Evolutionary conservation across 768 basidiomycete species (phyloP).

Genomic region (Trametes punicea): DNA sequence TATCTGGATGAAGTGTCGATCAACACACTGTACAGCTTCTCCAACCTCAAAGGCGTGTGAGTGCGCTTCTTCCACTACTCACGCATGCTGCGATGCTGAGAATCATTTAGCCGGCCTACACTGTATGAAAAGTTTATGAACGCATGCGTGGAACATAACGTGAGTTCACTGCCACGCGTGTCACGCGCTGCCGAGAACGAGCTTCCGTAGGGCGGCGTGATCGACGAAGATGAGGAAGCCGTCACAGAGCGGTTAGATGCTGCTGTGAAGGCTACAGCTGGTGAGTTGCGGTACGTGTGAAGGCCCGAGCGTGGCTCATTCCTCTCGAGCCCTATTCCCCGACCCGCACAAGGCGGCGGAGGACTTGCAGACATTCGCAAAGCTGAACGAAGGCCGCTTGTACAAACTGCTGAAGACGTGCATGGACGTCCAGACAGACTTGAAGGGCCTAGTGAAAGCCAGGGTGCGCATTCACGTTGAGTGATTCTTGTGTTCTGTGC

Average conservation of each 20-base stretch:
- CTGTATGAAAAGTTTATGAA: conserved; percentile 68
- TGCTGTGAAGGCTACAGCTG: conserved; percentile 55
- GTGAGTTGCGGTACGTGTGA: conserved; percentile 49
- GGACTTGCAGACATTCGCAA: conserved; percentile 81
- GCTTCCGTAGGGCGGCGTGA: conserved; percentile 71
- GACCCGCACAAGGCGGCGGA: conserved; percentile 74
- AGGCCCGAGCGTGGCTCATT: no score
- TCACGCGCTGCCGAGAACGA: neutral
- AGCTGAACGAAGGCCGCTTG: conserved; percentile 78
- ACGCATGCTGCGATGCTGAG: neutral
- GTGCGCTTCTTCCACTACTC: conserved; percentile 27
- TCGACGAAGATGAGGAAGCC: conserved; percentile 76
- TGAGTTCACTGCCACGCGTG: conserved; percentile 36
- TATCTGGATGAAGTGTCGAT: conserved; percentile 58
- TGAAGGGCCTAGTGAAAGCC: conserved; percentile 77
- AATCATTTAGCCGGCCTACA: conserved; percentile 50
- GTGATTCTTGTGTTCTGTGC: neutral
- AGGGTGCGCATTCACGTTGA: conserved; percentile 43
- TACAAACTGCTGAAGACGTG: conserved; percentile 83
- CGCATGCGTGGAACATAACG: conserved; percentile 79
- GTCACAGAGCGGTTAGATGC: conserved; percentile 53
- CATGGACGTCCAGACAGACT: conserved; percentile 79
- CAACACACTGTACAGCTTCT: conserved; percentile 55
- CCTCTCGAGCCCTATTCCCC: conserved; percentile 56
- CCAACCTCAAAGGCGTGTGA: conserved; percentile 61